These are phyloP conservation scores for Lanmaoa rubissima DNA, from an alignment of 768 basidiomycete species.

Conservation along the genomic window DNA sequence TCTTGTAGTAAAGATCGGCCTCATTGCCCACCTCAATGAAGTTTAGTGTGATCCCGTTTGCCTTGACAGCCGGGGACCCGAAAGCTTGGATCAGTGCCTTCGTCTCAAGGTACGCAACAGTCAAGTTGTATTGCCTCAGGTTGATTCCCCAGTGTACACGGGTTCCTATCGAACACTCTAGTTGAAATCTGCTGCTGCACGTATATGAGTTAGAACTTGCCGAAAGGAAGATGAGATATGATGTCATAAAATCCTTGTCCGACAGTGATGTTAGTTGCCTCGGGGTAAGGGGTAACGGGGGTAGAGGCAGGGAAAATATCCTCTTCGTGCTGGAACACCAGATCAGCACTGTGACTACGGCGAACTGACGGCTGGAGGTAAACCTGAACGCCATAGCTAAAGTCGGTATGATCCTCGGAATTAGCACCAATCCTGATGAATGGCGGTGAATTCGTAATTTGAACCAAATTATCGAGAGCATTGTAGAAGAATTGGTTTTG, in stretches of 20 bases:
- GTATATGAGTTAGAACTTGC: conserved; percentile 28
- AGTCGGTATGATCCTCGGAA: conserved; percentile 57
- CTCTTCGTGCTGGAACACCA: conserved; percentile 40
- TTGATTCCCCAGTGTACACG: conserved; percentile 69
- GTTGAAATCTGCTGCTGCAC: neutral
- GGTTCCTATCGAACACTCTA: conserved; percentile 42
- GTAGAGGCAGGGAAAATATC: conserved; percentile 49
- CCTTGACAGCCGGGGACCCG: conserved; percentile 35
- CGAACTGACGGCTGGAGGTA: neutral
- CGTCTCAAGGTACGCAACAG: conserved; percentile 47
- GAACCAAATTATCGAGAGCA: conserved; percentile 53
- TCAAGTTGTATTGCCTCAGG: conserved; percentile 52
- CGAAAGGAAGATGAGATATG: conserved; percentile 49
- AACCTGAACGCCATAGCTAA: conserved; percentile 47
- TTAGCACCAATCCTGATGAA: conserved; percentile 61
- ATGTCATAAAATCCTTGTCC: conserved; percentile 56
- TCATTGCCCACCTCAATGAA: conserved; percentile 66
- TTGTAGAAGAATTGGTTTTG: conserved; percentile 62
- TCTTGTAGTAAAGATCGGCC: conserved; percentile 51
- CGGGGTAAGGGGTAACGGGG: conserved; percentile 58
- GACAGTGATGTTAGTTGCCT: conserved; percentile 58
- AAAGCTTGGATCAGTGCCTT: conserved; percentile 50
- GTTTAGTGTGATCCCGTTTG: conserved; percentile 47
- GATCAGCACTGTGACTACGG: neutral
- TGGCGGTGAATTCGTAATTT: conserved; percentile 51